Evolutionary conservation across 2,329 filamentous ascomycete species (phyloP), one percentile per base, ranked within the genome.

Genomic region (Zymoseptoria crescenta): DNA sequence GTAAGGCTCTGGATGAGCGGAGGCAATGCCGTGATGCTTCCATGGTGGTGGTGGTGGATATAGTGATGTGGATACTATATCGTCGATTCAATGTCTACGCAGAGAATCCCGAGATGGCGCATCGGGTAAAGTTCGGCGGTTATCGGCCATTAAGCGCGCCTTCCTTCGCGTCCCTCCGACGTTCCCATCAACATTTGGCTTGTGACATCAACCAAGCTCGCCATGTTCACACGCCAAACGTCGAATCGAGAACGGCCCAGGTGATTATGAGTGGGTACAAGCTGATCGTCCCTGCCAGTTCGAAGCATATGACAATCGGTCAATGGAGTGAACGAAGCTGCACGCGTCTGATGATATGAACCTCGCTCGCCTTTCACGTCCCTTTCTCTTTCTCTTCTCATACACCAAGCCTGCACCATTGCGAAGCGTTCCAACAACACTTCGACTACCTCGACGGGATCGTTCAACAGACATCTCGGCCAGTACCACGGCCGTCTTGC

Each of bases 1-100:
- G 20, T 4, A 70, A 57, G 4, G 65, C 66, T 56, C 62, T 57
- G 8, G 68, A 66, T 41, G 68, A 63, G 59, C 67, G 63, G 45
- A 57, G 53, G 55, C 67, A 68, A 16, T 64, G 62, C 55, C 61
- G 57, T 59, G 63, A 58, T 9, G 64, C 51, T 28, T 62, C 64
- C 68, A 69, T 70, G 24, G 56, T 59, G 55, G 55, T 20, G 52
- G 52, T 41, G 45, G 28, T n/a, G 27, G 10, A 30, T 54, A 19
- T 9, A 4, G n/a, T 54, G 20, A 13, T 45, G 49, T n/a, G 8
- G n/a, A n/a, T n/a, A n/a, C n/a, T 13, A 19, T 24, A 24, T 20
- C 16, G 29, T 56, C 21, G 20, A 29, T 56, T 35, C 20, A 49
- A 16, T 49, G 30, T 28, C 10, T 24, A 2, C 21, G 35, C 30